Conservation (phyloP, 1,284 basidiomycete species). For the Testicularia cyperi region DNA sequence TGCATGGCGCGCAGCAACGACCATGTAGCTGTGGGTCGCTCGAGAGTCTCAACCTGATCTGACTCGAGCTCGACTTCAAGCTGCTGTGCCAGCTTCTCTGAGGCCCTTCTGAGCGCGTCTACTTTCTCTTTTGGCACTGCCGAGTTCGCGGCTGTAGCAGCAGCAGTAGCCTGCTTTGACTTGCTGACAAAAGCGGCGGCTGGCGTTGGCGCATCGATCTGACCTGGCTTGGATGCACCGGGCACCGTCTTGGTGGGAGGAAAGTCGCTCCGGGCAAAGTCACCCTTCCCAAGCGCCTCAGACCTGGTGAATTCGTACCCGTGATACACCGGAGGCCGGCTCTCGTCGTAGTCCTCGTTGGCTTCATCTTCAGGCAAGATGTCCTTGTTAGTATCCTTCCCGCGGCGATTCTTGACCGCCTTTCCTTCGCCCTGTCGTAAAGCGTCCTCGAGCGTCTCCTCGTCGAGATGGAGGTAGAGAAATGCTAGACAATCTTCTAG, state of each 20-base stretch:
- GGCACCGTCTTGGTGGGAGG: slow-evolving; percentile 4
- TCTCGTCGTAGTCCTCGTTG: slow-evolving; percentile 43
- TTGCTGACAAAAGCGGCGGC: too few relatives aligned
- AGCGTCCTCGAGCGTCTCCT: slow-evolving; percentile 70
- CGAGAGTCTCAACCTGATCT: slow-evolving; percentile 43
- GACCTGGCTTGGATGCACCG: slow-evolving; percentile 9
- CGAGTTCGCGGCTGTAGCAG: not conserved
- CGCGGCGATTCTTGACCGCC: slow-evolving; percentile 47
- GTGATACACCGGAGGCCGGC: slow-evolving; percentile 31
- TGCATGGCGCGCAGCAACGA: slow-evolving; percentile 38
- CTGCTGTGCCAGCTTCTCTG: slow-evolving; percentile 14
- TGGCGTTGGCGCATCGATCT: too few relatives aligned
- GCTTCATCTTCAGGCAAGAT: slow-evolving; percentile 17
- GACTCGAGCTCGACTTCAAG: slow-evolving; percentile 28
- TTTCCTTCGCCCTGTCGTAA: slow-evolving; percentile 60
- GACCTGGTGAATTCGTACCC: slow-evolving; percentile 43
- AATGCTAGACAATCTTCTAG: slow-evolving; percentile 79
- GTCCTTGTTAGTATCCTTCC: slow-evolving; percentile 6
- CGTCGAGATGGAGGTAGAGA: slow-evolving; percentile 53
- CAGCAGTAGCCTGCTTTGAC: too few relatives aligned
- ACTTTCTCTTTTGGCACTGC: slow-evolving; percentile 16
- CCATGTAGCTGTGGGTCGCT: slow-evolving; percentile 47
- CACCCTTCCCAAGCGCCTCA: slow-evolving; percentile 20
- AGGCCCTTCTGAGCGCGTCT: slow-evolving; percentile 8
- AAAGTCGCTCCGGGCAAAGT: slow-evolving; percentile 16